Evolutionary conservation across 768 basidiomycete species (phyloP), one percentile per base, ranked within the genome.

Genomic region (Tremella fuciformis): DNA sequence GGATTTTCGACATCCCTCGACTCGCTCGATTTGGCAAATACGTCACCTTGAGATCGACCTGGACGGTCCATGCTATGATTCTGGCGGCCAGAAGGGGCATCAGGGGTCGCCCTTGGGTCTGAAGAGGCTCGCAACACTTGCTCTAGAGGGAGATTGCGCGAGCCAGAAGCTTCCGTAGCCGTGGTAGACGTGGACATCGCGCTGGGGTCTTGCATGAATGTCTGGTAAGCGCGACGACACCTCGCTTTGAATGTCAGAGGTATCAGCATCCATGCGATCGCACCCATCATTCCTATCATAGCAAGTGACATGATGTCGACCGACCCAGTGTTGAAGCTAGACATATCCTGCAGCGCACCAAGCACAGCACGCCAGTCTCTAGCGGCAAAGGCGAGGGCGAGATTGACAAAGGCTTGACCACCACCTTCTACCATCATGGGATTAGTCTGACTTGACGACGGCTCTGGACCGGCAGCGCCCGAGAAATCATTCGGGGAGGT

Each of bases 251-350:
- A 46, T 15, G n/a, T n/a, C n/a, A 18, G n/a, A 46, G 42, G 42
- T 6, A 46, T n/a, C n/a, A 46, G 15, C 42, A 46, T 46, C n/a
- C n/a, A 18, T 8, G 42, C 42, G 4, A 46, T 46, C 42, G 22
- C 42, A 8, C n/a, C 42, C 22, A 46, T 46, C 42, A 46, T 46
- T 4, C 42, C 42, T 22, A 46, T 22, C 42, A 46, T 46, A 8
- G 22, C n/a, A 6, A 46, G n/a, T 22, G 42, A 18, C 42, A 46
- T 46, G n/a, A 46, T 22, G 22, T 46, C 42, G n/a, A 46, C 22
- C n/a, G n/a, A 18, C 6, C 6, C 15, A 15, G n/a, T 46, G 8
- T 15, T 15, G n/a, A 46, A 18, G n/a, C n/a, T 18, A 4, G 22
- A 46, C 42, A 46, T 18, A 18, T 22, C 42, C 15, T 46, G 42